Evolutionary conservation across 2,329 filamentous ascomycete species (phyloP).

Genomic region (Exophiala mesophila): DNA sequence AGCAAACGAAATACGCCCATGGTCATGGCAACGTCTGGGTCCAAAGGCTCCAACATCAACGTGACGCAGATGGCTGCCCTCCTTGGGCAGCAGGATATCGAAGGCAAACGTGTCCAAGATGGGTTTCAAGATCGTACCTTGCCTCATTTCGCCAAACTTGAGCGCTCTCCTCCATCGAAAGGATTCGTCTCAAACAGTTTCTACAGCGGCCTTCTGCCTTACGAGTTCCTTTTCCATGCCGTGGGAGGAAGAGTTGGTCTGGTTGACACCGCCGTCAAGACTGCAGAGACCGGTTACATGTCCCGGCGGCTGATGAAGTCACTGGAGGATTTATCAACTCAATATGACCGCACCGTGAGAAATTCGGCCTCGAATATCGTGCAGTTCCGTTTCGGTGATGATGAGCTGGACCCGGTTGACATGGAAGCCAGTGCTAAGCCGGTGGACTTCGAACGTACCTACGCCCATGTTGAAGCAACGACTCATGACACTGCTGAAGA

Average conservation of each 20-base stretch:
- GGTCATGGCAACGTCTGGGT: conserved; percentile 95
- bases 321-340: conserved; percentile 84
- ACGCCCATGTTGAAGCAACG: conserved; percentile 68
- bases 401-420: conserved; percentile 90
- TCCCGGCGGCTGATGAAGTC: conserved; percentile 97
- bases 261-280: conserved; percentile 80
- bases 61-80: conserved; percentile 98
- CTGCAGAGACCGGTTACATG: conserved; percentile 98
- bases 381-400: conserved; percentile 95
- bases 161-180: conserved; percentile 86
- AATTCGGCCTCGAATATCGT: conserved; percentile 85
- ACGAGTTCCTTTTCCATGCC: conserved; percentile 96
- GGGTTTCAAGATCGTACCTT: conserved; percentile 94
- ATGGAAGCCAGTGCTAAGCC: conserved; percentile 95
- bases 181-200: conserved; percentile 98
- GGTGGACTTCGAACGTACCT: conserved; percentile 87
- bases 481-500: conserved; percentile 75
- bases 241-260: conserved; percentile 98
- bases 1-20: conserved; percentile 89
- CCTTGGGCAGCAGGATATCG: conserved; percentile 97
- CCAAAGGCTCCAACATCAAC: conserved; percentile 96
- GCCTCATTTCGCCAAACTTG: conserved; percentile 92
- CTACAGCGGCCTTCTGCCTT: conserved; percentile 83
- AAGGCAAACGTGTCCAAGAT: conserved; percentile 83
- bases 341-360: conserved; percentile 91